Evolutionary conservation across 2,329 filamentous ascomycete genomes (phyloP), one percentile per base, ranked within the genome.

Genomic region (Hypoxylon sp.): DNA sequence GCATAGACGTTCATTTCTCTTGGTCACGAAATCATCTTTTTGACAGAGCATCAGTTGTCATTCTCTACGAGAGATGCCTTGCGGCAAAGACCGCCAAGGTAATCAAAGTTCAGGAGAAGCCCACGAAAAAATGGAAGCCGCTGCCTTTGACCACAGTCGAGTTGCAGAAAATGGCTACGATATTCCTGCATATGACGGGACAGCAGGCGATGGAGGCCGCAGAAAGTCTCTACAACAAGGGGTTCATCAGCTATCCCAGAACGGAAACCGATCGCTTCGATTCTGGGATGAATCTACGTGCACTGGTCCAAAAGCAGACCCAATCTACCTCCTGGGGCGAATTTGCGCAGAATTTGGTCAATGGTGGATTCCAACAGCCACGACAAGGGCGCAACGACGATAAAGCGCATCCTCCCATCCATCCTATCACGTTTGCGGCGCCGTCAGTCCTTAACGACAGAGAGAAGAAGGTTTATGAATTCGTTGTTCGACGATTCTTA

Each of bases 231-330:
- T 99, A 99, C 81, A 94, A 93, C 49, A 93, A 91, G 77, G 96
- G 96, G 0, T 98, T 94, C 80, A 97, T 99, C 79, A 97, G 94
- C 78, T 99, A 99, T 78, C 96, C 96, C 1, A 89, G 96, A 78
- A 99, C 96, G 0, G 96, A 99, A 78, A 99, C 96, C 0, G 96
- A 99, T 77, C 91, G 95, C 30, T 99, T 98, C 74, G 94, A 97
- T 74, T 88, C 88, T 72, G 95, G 87, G 3, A 97, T 98, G 82
- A 90, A 98, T 75, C 84, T 99, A 18, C 88, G 87, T 67, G 86
- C 85, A 20, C 82, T 99, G 7, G 86, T 97, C 16, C 88, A 92
- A 72, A 97, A 96, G 74, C 96, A 99, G 77, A 88, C 87, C 0
- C 88, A 89, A 62, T 92, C 93, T 74, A 80, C 82, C 42, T 80